phyloP scores from a whole-genome alignment of 306 rosid species.

The Rosa lucieae region DNA sequence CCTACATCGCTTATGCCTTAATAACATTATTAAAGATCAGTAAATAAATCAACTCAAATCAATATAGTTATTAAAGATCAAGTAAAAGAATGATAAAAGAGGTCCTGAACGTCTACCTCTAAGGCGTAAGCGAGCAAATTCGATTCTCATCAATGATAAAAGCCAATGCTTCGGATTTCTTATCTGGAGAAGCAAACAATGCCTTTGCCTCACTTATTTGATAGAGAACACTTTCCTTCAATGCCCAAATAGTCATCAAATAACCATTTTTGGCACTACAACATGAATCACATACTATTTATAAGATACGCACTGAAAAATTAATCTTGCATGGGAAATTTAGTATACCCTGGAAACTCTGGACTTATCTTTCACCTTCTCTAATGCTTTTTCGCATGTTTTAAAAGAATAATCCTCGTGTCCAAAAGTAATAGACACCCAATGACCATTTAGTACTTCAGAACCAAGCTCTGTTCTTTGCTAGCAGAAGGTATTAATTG shows the following conservation, averaged over 20 bases:
- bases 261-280: neutral
- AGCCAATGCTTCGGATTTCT: constrained; percentile 70
- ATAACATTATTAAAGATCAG: no score
- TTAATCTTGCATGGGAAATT: constrained; percentile 14
- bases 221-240: constrained; percentile 35
- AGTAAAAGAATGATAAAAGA: constrained; percentile 24
- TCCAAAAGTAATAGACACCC: constrained; percentile 99
- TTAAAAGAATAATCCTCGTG: constrained; percentile 98
- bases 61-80: no score
- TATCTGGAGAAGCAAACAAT: constrained; percentile 34
- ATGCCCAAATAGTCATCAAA: constrained; percentile 51
- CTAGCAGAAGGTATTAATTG: constrained; percentile 74
- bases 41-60: no score
- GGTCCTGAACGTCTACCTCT: constrained; percentile 74
- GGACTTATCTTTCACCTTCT: no score
- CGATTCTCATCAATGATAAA: constrained; percentile 84
- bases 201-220: constrained; percentile 49
- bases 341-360: constrained; percentile 45
- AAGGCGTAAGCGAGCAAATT: constrained; percentile 72
- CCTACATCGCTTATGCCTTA: no score
- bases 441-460: constrained; percentile 83
- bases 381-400: constrained; percentile 79
- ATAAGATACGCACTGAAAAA: no score
- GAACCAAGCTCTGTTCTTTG: constrained; percentile 80
- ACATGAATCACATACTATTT: neutral